These are phyloP conservation scores for Kodamaea fungicola DNA, from an alignment of 1,139 yeast species.

Conservation along the genomic window DNA sequence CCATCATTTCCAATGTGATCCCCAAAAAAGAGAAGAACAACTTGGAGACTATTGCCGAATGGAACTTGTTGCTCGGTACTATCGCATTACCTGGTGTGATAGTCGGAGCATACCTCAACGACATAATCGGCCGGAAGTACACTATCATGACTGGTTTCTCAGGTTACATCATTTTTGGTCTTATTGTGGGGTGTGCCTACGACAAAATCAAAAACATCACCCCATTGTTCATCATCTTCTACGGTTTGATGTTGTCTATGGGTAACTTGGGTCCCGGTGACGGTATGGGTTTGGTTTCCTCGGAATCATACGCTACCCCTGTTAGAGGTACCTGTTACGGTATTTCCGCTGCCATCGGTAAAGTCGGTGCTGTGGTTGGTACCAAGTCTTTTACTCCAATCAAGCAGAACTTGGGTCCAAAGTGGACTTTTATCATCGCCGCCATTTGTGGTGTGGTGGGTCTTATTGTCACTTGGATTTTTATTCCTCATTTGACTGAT, in stretches of 20 bases:
- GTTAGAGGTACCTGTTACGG: conserved; percentile 66
- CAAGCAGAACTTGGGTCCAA: conserved; percentile 24
- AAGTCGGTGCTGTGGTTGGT: conserved; percentile 51
- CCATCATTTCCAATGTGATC: conserved; percentile 47
- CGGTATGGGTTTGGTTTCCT: conserved; percentile 64
- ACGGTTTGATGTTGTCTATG: conserved; percentile 54
- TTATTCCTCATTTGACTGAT: conserved; percentile 64
- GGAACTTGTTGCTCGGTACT: conserved; percentile 53
- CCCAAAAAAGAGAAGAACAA: conserved; percentile 25
- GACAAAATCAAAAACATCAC: conserved; percentile 44
- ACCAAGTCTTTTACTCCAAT: conserved; percentile 45
- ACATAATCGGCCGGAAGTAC: conserved; percentile 54
- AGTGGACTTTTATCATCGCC: conserved; percentile 51
- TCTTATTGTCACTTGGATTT: conserved; percentile 54
- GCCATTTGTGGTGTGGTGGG: conserved; percentile 71
- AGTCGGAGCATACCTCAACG: conserved; percentile 53
- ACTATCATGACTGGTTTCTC: conserved; percentile 56
- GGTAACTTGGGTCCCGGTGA: conserved; percentile 81
- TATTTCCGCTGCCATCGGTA: conserved; percentile 47
- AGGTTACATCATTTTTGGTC: conserved; percentile 58
- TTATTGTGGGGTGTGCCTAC: conserved; percentile 55
- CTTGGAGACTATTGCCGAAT: conserved; percentile 49
- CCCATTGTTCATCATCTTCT: conserved; percentile 55
- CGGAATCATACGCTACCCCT: conserved; percentile 73
- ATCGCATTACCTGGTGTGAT: conserved; percentile 59